A percentile compares a stretch with the other conserved stretches of the same genome.
These are phyloP conservation scores for Catunica adiposa DNA, from an alignment of 2,329 filamentous ascomycete species.

Conservation along the genomic window DNA sequence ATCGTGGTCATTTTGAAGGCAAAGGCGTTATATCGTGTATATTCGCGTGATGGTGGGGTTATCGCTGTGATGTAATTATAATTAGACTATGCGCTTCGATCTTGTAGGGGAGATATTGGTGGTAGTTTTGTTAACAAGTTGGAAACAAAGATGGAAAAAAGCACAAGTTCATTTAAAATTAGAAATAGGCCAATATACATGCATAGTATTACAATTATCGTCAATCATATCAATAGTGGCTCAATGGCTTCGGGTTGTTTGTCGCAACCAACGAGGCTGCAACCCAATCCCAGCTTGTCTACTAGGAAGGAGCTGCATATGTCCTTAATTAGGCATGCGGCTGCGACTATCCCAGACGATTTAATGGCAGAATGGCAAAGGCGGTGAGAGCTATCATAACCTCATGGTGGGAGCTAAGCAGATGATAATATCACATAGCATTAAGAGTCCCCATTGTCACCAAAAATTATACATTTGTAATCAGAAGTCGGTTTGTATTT, in stretches of 20 bases:
- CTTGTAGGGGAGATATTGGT: no score
- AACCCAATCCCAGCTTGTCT: neutral
- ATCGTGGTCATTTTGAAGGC: slow-evolving; percentile 59
- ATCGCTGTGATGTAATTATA: neutral
- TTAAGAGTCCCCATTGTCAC: neutral
- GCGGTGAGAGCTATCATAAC: neutral
- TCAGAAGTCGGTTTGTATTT: neutral
- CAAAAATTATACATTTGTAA: neutral
- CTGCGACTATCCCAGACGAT: neutral
- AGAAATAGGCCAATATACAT: no score
- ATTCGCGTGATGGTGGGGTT: neutral
- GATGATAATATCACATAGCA: no score
- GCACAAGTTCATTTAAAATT: no score
- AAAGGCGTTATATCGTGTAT: neutral
- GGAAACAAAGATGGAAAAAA: no score
- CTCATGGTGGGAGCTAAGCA: no score
- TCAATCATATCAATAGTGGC: neutral
- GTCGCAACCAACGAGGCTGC: neutral
- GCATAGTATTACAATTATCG: no score
- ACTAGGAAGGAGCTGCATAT: neutral
- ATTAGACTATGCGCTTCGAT: no score
- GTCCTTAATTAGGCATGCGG: neutral
- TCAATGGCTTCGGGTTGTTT: neutral
- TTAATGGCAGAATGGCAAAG: neutral
- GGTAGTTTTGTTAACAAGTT: no score